phyloP scores from a whole-genome alignment of 2,329 filamentous ascomycete genomes.

The Penicillium sp. region DNA sequence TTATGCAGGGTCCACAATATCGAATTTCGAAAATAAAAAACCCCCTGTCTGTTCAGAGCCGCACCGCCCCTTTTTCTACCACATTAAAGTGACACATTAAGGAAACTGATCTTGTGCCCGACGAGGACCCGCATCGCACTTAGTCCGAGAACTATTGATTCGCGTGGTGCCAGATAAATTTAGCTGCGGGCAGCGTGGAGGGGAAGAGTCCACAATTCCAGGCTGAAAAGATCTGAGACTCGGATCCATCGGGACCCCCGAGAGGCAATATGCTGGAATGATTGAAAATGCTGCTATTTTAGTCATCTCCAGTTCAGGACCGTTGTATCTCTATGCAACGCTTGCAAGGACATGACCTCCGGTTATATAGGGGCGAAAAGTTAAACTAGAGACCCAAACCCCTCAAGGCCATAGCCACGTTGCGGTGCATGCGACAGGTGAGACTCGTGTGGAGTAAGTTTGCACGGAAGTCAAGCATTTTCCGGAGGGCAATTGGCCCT shows the following conservation, averaged over 20 bases:
- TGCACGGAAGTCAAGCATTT: not conserved
- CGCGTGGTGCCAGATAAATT: not conserved
- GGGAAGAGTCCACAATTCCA: not conserved
- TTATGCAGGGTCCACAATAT: not conserved
- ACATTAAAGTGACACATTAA: not conserved
- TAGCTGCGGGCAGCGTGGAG: not conserved
- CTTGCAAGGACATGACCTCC: not conserved
- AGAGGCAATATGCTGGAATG: not conserved
- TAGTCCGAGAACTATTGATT: not conserved
- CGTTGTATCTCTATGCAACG: not conserved
- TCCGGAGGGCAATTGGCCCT: not conserved
- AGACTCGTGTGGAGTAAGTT: conserved; percentile 1
- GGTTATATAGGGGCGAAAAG: not conserved
- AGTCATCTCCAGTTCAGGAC: not conserved
- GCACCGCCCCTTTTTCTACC: not conserved
- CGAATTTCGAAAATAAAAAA: not conserved
- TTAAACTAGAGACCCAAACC: not conserved
- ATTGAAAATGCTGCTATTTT: not conserved
- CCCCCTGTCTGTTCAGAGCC: not conserved
- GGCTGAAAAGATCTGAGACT: not conserved
- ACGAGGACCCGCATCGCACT: not conserved
- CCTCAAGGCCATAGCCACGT: not conserved
- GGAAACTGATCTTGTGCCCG: not conserved
- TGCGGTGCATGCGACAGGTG: not conserved
- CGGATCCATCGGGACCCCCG: not conserved